Evolutionary conservation across 192 early-diverging fungal species (phyloP).

Genomic region (Globomyces pollinis-pini): DNA sequence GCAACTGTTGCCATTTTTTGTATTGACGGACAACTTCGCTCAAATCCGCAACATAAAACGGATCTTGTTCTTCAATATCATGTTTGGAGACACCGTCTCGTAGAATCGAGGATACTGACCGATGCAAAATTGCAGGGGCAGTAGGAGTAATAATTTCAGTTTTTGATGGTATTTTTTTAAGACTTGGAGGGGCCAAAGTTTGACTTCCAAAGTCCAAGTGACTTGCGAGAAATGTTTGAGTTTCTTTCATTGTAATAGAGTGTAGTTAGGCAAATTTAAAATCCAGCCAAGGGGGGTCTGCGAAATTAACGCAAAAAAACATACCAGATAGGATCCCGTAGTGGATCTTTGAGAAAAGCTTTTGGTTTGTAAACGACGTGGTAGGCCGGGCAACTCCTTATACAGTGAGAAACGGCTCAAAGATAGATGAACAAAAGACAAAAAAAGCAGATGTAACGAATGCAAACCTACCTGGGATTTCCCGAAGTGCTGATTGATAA

Average conservation of each 20-base stretch:
- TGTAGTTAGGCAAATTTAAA: not conserved
- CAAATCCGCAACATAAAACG: slow-evolving; percentile 93
- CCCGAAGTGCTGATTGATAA: slow-evolving; percentile 7
- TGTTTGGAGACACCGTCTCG: not conserved
- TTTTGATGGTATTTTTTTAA: not conserved
- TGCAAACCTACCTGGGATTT: slow-evolving; percentile 2
- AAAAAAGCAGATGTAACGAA: not conserved
- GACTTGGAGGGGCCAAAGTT: not conserved
- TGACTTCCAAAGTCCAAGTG: too few species aligned
- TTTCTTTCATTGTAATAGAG: slow-evolving; percentile 9
- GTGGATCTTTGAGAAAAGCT: slow-evolving; percentile 4
- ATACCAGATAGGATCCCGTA: slow-evolving; percentile 13
- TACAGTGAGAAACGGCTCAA: too few species aligned
- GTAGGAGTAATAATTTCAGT: not conserved
- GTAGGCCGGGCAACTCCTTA: too few species aligned
- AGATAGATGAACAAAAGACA: not conserved
- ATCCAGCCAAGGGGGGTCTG: slow-evolving; percentile 15
- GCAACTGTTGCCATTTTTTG: slow-evolving; percentile 65
- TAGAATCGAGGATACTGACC: slow-evolving; percentile 1
- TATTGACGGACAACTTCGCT: slow-evolving; percentile 87
- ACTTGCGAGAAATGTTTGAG: not conserved
- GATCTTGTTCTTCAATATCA: slow-evolving; percentile 49
- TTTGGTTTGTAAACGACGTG: slow-evolving; percentile 11
- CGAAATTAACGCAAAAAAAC: not conserved
- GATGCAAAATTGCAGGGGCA: not conserved